Base-by-base conservation (phyloP, 106 monocot species). In the Dendrobium chrysotoxum region DNA sequence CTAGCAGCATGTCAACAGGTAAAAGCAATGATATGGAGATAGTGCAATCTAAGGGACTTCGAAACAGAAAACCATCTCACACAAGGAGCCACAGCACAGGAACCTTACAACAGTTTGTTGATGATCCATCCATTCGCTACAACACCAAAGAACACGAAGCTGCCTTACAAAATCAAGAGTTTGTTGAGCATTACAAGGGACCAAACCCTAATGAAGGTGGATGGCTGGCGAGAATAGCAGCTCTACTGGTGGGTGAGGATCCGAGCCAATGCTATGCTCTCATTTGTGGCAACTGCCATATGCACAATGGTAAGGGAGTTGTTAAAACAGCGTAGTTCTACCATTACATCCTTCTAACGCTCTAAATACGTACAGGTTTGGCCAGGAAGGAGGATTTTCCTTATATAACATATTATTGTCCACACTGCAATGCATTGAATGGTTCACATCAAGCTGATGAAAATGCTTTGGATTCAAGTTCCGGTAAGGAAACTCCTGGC, bases 331-430 rank as follows among this genome's bases (percentile, higher is more conserved):
- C 35, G 15, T 70, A 70, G 13, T 23, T 58, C 20, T 61, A 23
- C 21, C 20, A 61, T 61, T 61, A 61, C 11, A 70, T 70, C 13
- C 31, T 30, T 23, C 8, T 50, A 15, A 15, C 9, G 31, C 0
- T 35, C 4, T 70, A 70, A 10, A 70, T 70, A 64, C 18, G 35
- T 84, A 61, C 91, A 98, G 98, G 98, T 12, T 84, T 98, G 21
- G 94, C 94, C 1, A 92, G 89, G 80, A 93, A 95, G 82, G 98
- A 98, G 80, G 98, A 98, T 85, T 91, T 92, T 73, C 81, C 88
- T 9, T 91, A 90, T 72, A 78, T 95, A 41, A 94, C 89, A 39
- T 98, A 98, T 50, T 98, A 95, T 83, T 95, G 98, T 75, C 98
- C 98, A 3, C 92, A 92, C 77, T 98, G 98, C 41, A 85, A 86